A percentile compares a stretch with the other conserved stretches of the same genome.
Evolutionary conservation across 2,329 filamentous ascomycete genomes (phyloP).

Genomic region (Bipolaris bicolor): DNA sequence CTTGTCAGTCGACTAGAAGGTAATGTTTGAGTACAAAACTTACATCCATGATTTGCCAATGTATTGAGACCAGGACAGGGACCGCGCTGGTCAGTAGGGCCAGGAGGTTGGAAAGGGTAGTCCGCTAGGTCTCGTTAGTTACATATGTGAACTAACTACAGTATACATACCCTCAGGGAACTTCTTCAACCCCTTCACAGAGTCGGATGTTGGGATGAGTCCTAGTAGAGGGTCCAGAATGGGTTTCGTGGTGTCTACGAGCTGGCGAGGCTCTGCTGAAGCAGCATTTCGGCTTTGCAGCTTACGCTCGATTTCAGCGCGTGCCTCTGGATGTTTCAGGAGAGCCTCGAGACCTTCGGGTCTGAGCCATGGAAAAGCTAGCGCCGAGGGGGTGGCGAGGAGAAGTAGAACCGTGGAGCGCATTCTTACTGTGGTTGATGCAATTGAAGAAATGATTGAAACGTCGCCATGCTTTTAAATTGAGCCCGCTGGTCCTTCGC

Average conservation of each 20-base stretch:
- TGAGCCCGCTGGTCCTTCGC: neutral
- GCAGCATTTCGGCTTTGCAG: conserved; percentile 10
- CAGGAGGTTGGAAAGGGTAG: conserved; percentile 45
- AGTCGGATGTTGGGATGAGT: conserved; percentile 22
- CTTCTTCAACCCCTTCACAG: conserved; percentile 22
- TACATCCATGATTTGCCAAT: conserved; percentile 7
- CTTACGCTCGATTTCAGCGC: conserved; percentile 13
- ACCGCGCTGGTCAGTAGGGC: conserved; percentile 50
- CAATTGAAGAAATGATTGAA: too few species aligned
- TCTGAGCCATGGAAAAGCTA: conserved; percentile 25
- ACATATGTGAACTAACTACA: neutral
- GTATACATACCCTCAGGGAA: conserved; percentile 22
- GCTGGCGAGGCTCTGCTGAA: conserved; percentile 7
- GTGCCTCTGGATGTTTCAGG: conserved; percentile 24
- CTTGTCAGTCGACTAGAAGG: conserved; percentile 30
- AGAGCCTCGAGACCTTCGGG: conserved; percentile 24
- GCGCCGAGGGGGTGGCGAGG: conserved; percentile 10
- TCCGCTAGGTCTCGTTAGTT: conserved; percentile 21
- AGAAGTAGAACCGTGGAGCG: conserved; percentile 11
- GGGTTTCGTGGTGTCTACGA: conserved; percentile 17
- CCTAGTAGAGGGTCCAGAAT: conserved; percentile 20
- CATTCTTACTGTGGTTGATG: conserved; percentile 11
- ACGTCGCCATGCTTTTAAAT: neutral
- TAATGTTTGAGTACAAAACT: conserved; percentile 10
- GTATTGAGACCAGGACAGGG: conserved; percentile 46